A percentile compares a stretch with the other conserved stretches of the same genome.
These are phyloP conservation scores for Ambrosia artemisiifolia DNA, from an alignment of 129 eudicot species.

Conservation along the genomic window DNA sequence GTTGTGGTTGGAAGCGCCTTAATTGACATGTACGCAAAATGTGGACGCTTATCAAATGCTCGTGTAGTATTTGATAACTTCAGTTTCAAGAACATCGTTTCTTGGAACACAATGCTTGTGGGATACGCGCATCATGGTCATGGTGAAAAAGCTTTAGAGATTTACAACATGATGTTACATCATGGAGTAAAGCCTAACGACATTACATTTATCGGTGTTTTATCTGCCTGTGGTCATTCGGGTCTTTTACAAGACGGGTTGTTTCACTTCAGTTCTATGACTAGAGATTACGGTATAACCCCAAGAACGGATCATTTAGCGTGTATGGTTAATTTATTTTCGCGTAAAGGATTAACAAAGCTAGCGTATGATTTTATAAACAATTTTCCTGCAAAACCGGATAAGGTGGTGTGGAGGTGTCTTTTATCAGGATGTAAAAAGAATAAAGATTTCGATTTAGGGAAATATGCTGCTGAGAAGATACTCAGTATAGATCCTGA, in stretches of 20 bases:
- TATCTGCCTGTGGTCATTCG: slow-evolving; percentile 73
- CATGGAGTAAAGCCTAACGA: slow-evolving; percentile 50
- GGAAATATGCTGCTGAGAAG: slow-evolving; percentile 56
- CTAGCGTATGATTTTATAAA: slow-evolving; percentile 53
- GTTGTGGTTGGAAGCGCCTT: slow-evolving; percentile 75
- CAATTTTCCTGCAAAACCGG: slow-evolving; percentile 32
- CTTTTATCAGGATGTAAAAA: slow-evolving; percentile 64
- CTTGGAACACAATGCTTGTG: slow-evolving; percentile 72
- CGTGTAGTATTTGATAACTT: slow-evolving; percentile 50
- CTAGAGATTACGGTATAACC: slow-evolving; percentile 33
- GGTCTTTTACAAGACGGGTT: slow-evolving; percentile 63
- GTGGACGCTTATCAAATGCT: slow-evolving; percentile 59
- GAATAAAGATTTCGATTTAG: slow-evolving; percentile 47
- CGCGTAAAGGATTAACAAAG: slow-evolving; percentile 57
- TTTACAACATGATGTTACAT: slow-evolving; percentile 43
- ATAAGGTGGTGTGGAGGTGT: slow-evolving; percentile 80
- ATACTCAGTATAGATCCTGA: slow-evolving; percentile 63
- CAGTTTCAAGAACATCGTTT: slow-evolving; percentile 51
- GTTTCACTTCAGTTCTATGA: slow-evolving; percentile 46
- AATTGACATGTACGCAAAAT: slow-evolving; percentile 73
- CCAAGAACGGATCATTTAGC: slow-evolving; percentile 72
- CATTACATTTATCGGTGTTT: slow-evolving; percentile 63
- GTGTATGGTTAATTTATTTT: slow-evolving; percentile 63
- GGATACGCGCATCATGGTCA: slow-evolving; percentile 81
- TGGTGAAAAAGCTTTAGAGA: slow-evolving; percentile 49